Base-by-base conservation (phyloP, 192 early-diverging fungal genomes). In the Bifiguratus adelaidae region DNA sequence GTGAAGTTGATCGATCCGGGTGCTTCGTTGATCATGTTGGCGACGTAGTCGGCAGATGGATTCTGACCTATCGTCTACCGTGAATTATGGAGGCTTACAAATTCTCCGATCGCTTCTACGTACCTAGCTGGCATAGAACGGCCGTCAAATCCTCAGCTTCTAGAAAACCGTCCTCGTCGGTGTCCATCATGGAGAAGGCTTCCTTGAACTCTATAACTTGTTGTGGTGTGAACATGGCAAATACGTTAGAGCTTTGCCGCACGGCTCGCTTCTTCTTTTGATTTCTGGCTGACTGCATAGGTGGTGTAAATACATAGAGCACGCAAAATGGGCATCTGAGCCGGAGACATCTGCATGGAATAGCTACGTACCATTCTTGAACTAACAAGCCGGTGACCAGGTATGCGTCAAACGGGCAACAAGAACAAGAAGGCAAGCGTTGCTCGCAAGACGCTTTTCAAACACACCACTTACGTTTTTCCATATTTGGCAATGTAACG, bases 191-290 rank as follows among this genome's bases (percentile, higher is more conserved):
- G 15, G 80, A 84, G 68, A 98, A 98, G 26, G 91, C 90, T 59
- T 98, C 91, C 55, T 93, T 95, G 72, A 96, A 91, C 56, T 96
- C 90, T 30, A 82, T 83, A 44, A 98, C 93, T 61, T 96, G 92
- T 47, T 86, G 74, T 47, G 89, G 88, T 62, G 93, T 89, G 73
- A 98, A 98, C 74, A 96, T 92, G 32, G 88, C 91, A 71, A 98
- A 98, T 15, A 95, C 91, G 52, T 95, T 98, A 24, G 90, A 92
- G 75, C 92, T 95, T 51, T 94, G 91, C 41, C 94, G 81, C 30
- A 78, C 84, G 37, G 87, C 82, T 28, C 90, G 82, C 73, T 91
- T 91, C 74, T 89, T 92, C 58, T 85, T 86, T 50, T 76, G 37
- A 7, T 40, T 40, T 21, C 37, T 15, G 37, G 37, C 37, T 5